Evolutionary conservation across 1,139 yeast genomes (phyloP).

Genomic region (Yamadazyma triangularis): DNA sequence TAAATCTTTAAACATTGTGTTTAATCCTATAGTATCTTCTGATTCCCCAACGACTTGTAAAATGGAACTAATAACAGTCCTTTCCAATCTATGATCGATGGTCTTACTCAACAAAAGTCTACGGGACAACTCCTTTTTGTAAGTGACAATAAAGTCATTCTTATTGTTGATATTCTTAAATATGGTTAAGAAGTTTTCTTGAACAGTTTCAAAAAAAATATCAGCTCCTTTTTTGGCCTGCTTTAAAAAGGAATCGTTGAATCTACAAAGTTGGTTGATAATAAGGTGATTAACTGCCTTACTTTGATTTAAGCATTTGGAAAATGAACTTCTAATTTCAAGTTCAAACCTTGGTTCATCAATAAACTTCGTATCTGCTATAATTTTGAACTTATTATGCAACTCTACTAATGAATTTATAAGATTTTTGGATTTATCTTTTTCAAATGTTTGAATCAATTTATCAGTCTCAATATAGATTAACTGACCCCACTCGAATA

Average conservation of each 20-base stretch:
- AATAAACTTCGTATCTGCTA: conserved; percentile 10
- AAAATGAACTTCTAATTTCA: conserved; percentile 26
- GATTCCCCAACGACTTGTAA: conserved; percentile 28
- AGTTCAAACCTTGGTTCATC: conserved; percentile 20
- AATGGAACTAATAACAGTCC: conserved; percentile 21
- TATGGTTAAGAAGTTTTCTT: conserved; percentile 18
- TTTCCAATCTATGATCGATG: conserved; percentile 18
- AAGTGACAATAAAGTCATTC: conserved; percentile 26
- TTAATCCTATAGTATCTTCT: conserved; percentile 28
- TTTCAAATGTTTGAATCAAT: conserved; percentile 5
- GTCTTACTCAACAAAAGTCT: conserved; percentile 28
- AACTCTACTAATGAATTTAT: conserved; percentile 9
- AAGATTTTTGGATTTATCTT: conserved; percentile 4
- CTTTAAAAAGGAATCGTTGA: conserved; percentile 30
- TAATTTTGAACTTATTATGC: conserved; percentile 8
- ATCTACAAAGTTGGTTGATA: conserved; percentile 27
- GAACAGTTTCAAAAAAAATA: conserved; percentile 16
- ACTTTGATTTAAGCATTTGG: conserved; percentile 18
- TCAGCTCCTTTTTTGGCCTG: conserved; percentile 6
- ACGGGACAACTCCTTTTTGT: conserved; percentile 34
- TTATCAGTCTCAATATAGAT: conserved; percentile 7
- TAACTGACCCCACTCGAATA: conserved; percentile 19
- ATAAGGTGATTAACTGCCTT: conserved; percentile 16
- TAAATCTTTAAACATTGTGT: conserved; percentile 33
- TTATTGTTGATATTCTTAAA: conserved; percentile 36